Evolutionary conservation across 139 green algal species (phyloP), one percentile per base, ranked within the genome.

Genomic region (Yamagishiella unicocca): DNA sequence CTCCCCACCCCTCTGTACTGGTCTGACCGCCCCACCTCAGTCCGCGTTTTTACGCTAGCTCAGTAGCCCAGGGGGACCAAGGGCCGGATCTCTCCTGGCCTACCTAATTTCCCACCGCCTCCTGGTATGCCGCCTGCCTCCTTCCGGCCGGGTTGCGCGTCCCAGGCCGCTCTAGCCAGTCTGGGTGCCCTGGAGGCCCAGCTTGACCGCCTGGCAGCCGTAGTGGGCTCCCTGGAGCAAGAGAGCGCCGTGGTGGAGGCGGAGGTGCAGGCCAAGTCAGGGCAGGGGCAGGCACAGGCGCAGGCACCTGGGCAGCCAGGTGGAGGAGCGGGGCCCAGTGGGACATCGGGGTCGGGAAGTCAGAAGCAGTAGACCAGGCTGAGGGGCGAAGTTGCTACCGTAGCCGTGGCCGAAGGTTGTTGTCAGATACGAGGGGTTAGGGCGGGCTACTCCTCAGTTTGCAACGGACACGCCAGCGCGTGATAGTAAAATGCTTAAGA

Each of bases 151-250:
- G 3, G 7, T 17, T 33, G 40, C n/a, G n/a, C n/a, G n/a, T 10
- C 73, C 14, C 81, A 87, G 81, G 43, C 45, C 1, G 81, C 81
- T 21, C 64, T 87, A 33, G 45, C 33, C 43, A 58, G 33, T 1
- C 81, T 87, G 31, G 35, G 45, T 29, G 22, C 29, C 0, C 66
- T 87, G 81, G 81, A 87, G 66, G 24, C 45, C 0, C 81, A 87
- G 43, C 45, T 87, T n/a, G 81, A 87, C 66, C n/a, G 45, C 22
- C 81, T 87, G 81, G 66, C 33, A 8, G 66, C 25, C 22, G 81
- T 79, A 66, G 81, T 87, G 45, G 66, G 81, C 1, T 35, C 14
- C 19, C 81, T 87, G 81, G 81, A 87, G 45, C 7, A 35, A 42
- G 29, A 85, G 61, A 62, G 40, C n/a, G 22, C 24, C 29, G 40